Percentiles rank a stretch among this genome's conserved stretches.
These are phyloP conservation scores for Pleurotus ostreatus DNA, from an alignment of 768 basidiomycete genomes.

Conservation along the genomic window DNA sequence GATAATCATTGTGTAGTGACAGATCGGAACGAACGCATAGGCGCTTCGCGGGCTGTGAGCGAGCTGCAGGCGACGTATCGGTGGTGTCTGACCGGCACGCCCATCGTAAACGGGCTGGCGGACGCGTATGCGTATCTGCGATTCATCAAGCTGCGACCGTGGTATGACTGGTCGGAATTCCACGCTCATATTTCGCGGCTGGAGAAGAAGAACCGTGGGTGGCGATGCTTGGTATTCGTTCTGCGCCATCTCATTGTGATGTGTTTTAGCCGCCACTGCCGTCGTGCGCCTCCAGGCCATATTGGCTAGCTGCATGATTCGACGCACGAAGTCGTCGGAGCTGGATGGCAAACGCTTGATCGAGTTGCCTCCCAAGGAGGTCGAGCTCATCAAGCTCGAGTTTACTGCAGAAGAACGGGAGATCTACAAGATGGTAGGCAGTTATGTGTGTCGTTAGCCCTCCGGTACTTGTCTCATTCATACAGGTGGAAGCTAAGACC, in stretches of 20 bases:
- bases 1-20: not conserved
- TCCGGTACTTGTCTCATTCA: not conserved
- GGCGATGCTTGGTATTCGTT: not conserved
- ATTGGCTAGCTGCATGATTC: conserved; percentile 46
- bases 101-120: conserved; percentile 56
- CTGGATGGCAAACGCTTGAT: conserved; percentile 69
- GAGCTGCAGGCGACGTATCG: conserved; percentile 49
- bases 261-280: conserved; percentile 42
- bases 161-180: conserved; percentile 43
- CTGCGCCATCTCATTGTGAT: not conserved
- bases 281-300: conserved; percentile 57
- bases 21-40: conserved; percentile 22
- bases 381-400: conserved; percentile 46
- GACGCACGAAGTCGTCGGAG: conserved; percentile 59
- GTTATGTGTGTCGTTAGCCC: not conserved
- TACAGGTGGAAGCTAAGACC: conserved; percentile 45
- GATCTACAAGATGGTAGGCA: conserved; percentile 51
- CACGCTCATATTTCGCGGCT: conserved; percentile 28
- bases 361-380: conserved; percentile 54
- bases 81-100: conserved; percentile 71
- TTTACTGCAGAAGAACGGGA: conserved; percentile 61
- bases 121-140: conserved; percentile 51
- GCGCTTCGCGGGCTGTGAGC: conserved; percentile 50
- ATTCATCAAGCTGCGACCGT: conserved; percentile 40
- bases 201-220: conserved; percentile 53